Evolutionary conservation across 371 early-diverging fungal genomes (phyloP), one percentile per base, ranked within the genome.

Genomic region (Spraguea lophii): DNA sequence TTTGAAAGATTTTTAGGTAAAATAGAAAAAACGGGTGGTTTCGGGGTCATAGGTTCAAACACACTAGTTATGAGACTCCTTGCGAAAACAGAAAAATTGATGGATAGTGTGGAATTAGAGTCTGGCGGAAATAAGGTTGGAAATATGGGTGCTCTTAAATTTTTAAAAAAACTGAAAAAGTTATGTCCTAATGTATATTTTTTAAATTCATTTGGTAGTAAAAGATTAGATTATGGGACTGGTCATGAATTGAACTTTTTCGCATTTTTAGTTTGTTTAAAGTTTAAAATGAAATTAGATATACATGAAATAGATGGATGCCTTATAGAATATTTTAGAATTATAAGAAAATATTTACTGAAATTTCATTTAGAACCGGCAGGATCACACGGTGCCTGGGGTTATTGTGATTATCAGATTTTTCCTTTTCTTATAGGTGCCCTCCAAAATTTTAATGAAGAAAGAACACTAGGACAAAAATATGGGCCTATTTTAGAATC

Each of bases 191-290:
- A n/a, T n/a, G n/a, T n/a, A n/a, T n/a, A n/a, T n/a, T n/a, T n/a
- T n/a, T n/a, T n/a, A n/a, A n/a, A n/a, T n/a, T n/a, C n/a, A n/a
- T n/a, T n/a, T n/a, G n/a, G n/a, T n/a, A n/a, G n/a, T n/a, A n/a
- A n/a, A n/a, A n/a, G n/a, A n/a, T n/a, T 95, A 23, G 99, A 98
- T 72, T 98, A 94, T 70, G 99, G 99, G 21, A 88, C 88, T 16
- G 99, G 99, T 0, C 97, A 98, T 59, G 99, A 98, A 74, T 78
- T 88, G 6, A 84, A 84, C 52, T 95, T 92, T 56, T 68, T 89
- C 25, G 80, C 80, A 19, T 93, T 82, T 73, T 71, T 95, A 61
- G 81, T 78, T 68, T 73, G 16, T 36, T 19, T 43, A 32, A 6
- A 34, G 36, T 19, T 17, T 12, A 22, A 32, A 32, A 30, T 15